Evolutionary conservation across 345 rosid species (phyloP).

Genomic region (Diplotaxis tenuifolia): DNA sequence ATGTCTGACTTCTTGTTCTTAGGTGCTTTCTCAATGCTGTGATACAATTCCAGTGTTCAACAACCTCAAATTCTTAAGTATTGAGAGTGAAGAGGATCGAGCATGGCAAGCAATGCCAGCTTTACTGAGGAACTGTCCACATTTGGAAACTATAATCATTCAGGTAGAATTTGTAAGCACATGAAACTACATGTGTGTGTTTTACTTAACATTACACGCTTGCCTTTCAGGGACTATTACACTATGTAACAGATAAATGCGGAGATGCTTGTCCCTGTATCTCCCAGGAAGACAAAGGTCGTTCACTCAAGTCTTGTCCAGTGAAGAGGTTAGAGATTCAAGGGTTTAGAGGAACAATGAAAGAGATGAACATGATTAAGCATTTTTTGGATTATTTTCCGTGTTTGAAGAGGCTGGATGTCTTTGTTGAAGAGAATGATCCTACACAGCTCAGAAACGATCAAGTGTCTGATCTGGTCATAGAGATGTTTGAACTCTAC

Average conservation of each 20-base stretch:
- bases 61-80: not conserved
- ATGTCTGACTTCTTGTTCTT: no score
- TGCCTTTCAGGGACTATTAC: slow-evolving; percentile 6
- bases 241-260: slow-evolving; percentile 1
- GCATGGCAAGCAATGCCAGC: slow-evolving; percentile 1
- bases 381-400: not conserved
- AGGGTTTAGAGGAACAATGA: not conserved
- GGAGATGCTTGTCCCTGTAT: slow-evolving; percentile 8
- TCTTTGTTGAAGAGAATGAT: not conserved
- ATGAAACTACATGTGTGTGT: not conserved
- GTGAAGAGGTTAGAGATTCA: not conserved
- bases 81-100: not conserved
- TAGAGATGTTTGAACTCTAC: not conserved
- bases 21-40: not conserved
- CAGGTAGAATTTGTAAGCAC: not conserved
- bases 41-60: slow-evolving; percentile 8
- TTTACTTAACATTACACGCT: not conserved
- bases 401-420: not conserved
- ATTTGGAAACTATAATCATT: not conserved
- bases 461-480: not conserved
- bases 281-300: not conserved
- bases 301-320: not conserved
- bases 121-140: slow-evolving; percentile 8
- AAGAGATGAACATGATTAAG: not conserved
- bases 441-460: not conserved